Conservation (phyloP, 2,329 filamentous ascomycete species). For the Exophiala lecanii-corni region DNA sequence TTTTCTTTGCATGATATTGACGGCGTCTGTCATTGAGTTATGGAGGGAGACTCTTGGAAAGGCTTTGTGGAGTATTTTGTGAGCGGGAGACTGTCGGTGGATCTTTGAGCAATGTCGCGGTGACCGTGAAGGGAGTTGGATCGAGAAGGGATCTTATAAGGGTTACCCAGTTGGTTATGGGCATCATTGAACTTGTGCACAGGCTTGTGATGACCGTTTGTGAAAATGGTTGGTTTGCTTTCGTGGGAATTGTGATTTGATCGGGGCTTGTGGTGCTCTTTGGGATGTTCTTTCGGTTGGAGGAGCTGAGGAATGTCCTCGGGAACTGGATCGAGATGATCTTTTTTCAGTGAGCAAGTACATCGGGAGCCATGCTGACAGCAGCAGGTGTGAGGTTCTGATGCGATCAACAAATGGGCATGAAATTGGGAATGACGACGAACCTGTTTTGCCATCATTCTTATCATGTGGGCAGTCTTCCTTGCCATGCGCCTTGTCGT, state of each 20-base stretch:
- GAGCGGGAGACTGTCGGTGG: conserved; percentile 49
- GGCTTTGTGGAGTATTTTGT: conserved; percentile 28
- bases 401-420: conserved; percentile 3
- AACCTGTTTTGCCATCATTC: conserved; percentile 34
- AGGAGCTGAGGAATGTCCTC: conserved; percentile 31
- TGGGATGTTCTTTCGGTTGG: conserved; percentile 37
- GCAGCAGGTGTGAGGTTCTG: conserved; percentile 34
- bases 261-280: conserved; percentile 50
- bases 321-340: conserved; percentile 47
- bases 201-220: conserved; percentile 62
- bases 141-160: conserved; percentile 56
- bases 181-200: conserved; percentile 62
- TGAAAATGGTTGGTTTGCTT: conserved; percentile 55
- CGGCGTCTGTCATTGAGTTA: conserved; percentile 31
- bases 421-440: background rate
- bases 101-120: conserved; percentile 45
- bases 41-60: conserved; percentile 28
- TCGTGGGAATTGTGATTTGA: conserved; percentile 50
- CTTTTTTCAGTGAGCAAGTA: conserved; percentile 57
- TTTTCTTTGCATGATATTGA: conserved; percentile 32
- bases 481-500: conserved; percentile 63
- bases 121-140: conserved; percentile 48
- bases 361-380: conserved; percentile 58
- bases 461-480: conserved; percentile 32
- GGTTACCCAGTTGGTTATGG: conserved; percentile 55